A percentile compares a stretch with the other conserved stretches of the same genome.
Conservation (phyloP, 495 filamentous ascomycete species). For the Tuber calosporum region DNA sequence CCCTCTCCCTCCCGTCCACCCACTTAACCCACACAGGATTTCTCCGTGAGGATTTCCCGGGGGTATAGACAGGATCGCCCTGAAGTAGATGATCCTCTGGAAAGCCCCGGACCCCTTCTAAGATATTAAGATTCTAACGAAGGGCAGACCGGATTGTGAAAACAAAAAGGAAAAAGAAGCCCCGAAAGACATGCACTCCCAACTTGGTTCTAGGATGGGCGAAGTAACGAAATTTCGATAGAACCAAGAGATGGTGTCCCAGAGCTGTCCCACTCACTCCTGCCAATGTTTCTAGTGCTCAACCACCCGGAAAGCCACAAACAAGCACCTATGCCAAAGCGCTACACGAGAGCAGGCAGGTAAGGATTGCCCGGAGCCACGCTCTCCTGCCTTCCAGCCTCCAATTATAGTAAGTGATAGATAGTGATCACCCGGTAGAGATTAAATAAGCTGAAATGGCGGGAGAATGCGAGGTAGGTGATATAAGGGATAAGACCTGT, state of each 20-base stretch:
- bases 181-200: constrained; percentile 3
- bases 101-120: neutral
- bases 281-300: neutral
- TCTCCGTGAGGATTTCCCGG: neutral
- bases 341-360: neutral
- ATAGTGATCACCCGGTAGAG: neutral
- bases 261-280: neutral
- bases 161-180: neutral
- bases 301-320: neutral
- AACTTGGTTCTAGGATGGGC: neutral
- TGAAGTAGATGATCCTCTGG: neutral
- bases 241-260: neutral
- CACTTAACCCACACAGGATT: neutral
- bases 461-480: neutral
- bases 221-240: neutral
- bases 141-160: neutral
- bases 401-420: neutral
- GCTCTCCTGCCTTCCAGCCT: neutral
- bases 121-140: neutral
- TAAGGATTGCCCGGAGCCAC: neutral
- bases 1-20: neutral
- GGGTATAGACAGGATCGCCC: neutral
- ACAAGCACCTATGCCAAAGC: neutral
- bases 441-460: neutral
- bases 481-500: neutral